Base-by-base conservation (phyloP, 1,284 basidiomycete species). In the Apiotrichum mycotoxinovorans region DNA sequence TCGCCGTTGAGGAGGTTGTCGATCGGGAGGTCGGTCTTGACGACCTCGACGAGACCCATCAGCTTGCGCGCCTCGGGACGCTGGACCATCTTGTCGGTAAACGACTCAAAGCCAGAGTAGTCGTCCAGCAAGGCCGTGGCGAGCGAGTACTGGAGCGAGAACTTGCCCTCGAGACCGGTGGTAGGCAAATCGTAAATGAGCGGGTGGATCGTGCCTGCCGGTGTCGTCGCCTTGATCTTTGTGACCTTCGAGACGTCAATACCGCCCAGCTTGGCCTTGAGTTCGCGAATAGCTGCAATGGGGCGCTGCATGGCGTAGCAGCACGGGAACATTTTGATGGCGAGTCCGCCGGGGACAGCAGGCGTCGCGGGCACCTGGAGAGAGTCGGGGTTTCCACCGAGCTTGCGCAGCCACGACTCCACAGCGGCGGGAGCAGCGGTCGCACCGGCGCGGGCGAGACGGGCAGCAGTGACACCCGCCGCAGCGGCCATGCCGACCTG, bases 291-390 rank as follows among this genome's bases (percentile, higher is more conserved):
- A n/a, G 53, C 53, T 2, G 53, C 53, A 46, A 54, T 54, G 2
- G 53, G 53, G 18, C 53, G 53, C 53, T 54, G 53, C 53, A 54
- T 54, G 3, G 53, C 53, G 47, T 54, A 54, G 53, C 53, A 54
- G 53, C 53, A 54, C 25, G 53, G 53, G 53, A 54, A 54, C 53
- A 54, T 54, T 23, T 54, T 54, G 53, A 54, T 54, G 18, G 53
- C 53, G 33, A 54, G 47, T 1, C 53, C 53, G 23, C 53, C 46
- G 33, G 53, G 53, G 17, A 54, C 53, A 4, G 46, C 53, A 9
- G 53, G 53, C 2, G 53, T 54, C 8, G 45, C 26, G 20, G 45
- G 52, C 18, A 46, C 44, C 34, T 30, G 34, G n/a, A 47, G 37
- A 25, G 27, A 17, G 11, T 14, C 40, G 2, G 46, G 40, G 30